Base-by-base conservation (phyloP, 768 basidiomycete genomes). In the Podaxis sp. region DNA sequence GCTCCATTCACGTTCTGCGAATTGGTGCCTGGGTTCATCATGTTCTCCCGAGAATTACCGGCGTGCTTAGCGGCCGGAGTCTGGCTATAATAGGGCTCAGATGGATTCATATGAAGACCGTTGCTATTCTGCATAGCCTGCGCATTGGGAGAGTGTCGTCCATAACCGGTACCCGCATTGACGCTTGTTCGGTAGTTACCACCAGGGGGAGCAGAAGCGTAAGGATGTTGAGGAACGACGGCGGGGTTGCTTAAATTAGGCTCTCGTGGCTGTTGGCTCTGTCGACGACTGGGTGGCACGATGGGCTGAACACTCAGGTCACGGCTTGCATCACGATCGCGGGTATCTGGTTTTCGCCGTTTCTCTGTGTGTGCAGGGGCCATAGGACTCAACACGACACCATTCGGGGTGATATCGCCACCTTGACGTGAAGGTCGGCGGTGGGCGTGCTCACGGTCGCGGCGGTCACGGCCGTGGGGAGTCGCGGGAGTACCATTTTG, bases 61-160 rank as follows among this genome's bases (percentile, higher is more conserved):
- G 77, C 77, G 67, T 78, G 79, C 72, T 86, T 87, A 60, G 77
- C 81, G 7, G 71, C 74, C 57, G 78, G 79, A 9, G 67, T 71
- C 65, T 84, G 86, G 49, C 82, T 84, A 67, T 90, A 91, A 69
- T 88, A 88, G 30, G 89, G 85, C 61, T 91, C 90, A 5, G 88
- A 86, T 30, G 81, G 81, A 57, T 85, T 87, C 61, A 80, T 72
- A 56, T 80, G 81, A 55, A 72, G 63, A 19, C 76, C 79, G 65
- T 75, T 80, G 19, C 78, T 77, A 64, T 77, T 80, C 61, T 74
- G 70, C 26, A 71, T 77, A 65, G 66, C 72, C 59, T 74, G 76
- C 65, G 77, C 57, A 52, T 80, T 79, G 54, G 86, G 79, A 3
- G 87, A 88, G 61, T 80, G 81, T 44, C 87, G 82, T 24, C 84